Base-by-base conservation (phyloP, 768 basidiomycete genomes). In the Lactarius evosmus region DNA sequence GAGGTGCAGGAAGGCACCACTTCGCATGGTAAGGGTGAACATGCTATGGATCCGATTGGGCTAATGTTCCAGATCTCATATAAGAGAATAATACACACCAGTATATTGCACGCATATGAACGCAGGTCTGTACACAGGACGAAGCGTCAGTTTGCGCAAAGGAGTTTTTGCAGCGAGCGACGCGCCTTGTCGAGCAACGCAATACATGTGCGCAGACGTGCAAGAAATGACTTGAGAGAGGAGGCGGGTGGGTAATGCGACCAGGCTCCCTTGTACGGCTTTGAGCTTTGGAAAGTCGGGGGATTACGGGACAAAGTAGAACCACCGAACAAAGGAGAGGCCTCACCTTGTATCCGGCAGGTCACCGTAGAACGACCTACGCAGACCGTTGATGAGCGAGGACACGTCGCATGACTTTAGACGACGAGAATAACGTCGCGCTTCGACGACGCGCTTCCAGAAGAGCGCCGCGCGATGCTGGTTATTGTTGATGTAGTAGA, bases 401-500 rank as follows among this genome's bases (percentile, higher is more conserved):
- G 64, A 60, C 6, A 75, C 56, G 29, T 71, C 59, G 59, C 73
- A 57, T 19, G 69, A 70, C n/a, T 69, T 64, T 7, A 78, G 64
- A 25, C 76, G 67, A 12, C 74, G 73, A 25, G 78, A 78, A 68
- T 81, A 83, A 58, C 84, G 79, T 65, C 86, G 79, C 22, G 86
- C 77, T 70, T 92, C 91, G 11, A 72, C 69, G 17, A 87, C 76
- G 33, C 83, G 83, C 69, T 82, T 78, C 87, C 89, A 92, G 72
- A 90, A 91, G 12, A 91, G 74, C 29, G 87, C 81, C 4, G 78
- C 71, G 33, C 84, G 80, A 71, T 89, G 88, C 69, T 93, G 91
- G 67, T 91, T 93, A 70, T 88, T 90, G 66, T 84, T 85, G 69
- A 89, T 90, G 75, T 93, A 92, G 72, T 86, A 86, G 2, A 92